Evolutionary conservation across 2,329 filamentous ascomycete genomes (phyloP), one percentile per base, ranked within the genome.

Genomic region (Penicillium nordicum): DNA sequence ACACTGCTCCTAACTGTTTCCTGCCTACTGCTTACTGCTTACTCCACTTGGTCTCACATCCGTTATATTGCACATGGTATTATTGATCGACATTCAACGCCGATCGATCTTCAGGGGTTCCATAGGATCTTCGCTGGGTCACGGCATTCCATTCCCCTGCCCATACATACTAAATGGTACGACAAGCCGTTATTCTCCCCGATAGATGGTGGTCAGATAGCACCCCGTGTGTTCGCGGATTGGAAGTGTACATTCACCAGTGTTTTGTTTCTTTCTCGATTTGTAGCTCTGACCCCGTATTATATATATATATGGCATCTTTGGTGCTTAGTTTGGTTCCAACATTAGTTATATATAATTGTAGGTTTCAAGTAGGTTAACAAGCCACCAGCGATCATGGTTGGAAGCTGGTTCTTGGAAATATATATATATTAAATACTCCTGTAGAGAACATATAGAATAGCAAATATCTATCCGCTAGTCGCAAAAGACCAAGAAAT

Each of bases 51-150:
- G 53, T 51, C 48, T 55, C 48, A 41, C 34, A 46, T 46, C 48
- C 43, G 16, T 23, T 41, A 30, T 37, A 45, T 46, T 46, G 43
- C 6, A 2, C 37, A 40, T 21, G 11, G 10, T 21, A 43, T 50
- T 11, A 10, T 5, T 37, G 36, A 37, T 55, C 53, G 41, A 40
- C 53, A 41, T 14, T 32, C 36, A 46, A 55, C 29, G 53, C 36
- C 48, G 53, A 55, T 55, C 53, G 53, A 55, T 55, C 53, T 55
- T 55, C 53, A 55, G 53, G 53, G 53, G 53, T 52, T 52, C 53
- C 53, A 46, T 55, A 46, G 42, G 48, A 55, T 52, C 48, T 52
- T 34, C 42, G 9, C 16, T 30, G 14, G 42, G 34, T 46, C 32
- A 46, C 21, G 29, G 53, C 25, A 23, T 50, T n/a, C 21, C 25